Conservation (phyloP, 192 early-diverging fungal genomes). For the Coemansia sp. region DNA sequence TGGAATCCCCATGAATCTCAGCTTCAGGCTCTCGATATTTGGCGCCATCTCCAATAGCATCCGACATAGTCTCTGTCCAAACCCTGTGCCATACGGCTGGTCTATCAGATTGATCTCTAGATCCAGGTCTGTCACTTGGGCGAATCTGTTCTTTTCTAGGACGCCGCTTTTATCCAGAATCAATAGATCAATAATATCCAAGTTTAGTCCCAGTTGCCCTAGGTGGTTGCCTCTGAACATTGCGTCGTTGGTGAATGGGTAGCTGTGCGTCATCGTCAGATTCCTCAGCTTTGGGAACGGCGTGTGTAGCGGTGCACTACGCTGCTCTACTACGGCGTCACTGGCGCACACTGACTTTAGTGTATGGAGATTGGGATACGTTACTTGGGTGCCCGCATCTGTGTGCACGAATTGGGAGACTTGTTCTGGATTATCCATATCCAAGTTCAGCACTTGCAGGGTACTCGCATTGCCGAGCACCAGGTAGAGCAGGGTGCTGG, state of each 20-base stretch:
- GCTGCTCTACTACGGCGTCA: neutral
- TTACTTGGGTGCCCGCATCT: neutral
- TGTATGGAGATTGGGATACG: neutral
- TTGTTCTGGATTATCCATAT: neutral
- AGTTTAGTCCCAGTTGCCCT: conserved; percentile 2
- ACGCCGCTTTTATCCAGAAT: neutral
- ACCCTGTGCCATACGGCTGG: neutral
- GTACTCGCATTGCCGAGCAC: conserved; percentile 10
- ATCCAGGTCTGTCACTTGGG: neutral
- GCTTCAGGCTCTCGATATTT: neutral
- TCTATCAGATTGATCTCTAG: conserved; percentile 9
- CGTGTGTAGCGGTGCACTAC: neutral
- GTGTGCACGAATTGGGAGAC: neutral
- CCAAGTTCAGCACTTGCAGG: conserved; percentile 8
- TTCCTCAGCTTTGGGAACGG: neutral
- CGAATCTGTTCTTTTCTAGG: neutral
- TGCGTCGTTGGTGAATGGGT: conserved; percentile 16
- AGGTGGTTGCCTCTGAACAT: conserved; percentile 18
- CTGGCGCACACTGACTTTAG: neutral
- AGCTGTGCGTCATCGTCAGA: conserved; percentile 5
- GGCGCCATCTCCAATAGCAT: conserved; percentile 10
- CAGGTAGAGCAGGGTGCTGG: conserved; percentile 9
- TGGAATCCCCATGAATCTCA: conserved; percentile 8
- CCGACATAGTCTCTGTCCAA: conserved; percentile 3
- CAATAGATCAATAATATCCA: neutral